A percentile compares a stretch with the other conserved stretches of the same genome.
These are phyloP conservation scores for Polyrhizophydium stewartii DNA, from an alignment of 371 early-diverging fungal species.

Conservation along the genomic window DNA sequence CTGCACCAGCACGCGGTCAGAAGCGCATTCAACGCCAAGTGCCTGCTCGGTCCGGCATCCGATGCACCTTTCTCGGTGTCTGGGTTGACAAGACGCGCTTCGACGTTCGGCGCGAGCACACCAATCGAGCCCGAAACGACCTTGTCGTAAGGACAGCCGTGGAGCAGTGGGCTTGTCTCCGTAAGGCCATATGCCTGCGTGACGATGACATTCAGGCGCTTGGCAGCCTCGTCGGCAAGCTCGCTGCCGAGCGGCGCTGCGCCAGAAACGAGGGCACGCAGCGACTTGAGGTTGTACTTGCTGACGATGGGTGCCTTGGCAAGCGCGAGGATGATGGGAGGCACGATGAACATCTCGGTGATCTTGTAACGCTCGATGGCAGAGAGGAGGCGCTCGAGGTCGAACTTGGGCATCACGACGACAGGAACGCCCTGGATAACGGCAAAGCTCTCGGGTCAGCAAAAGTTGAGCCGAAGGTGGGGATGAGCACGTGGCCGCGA, in stretches of 20 bases:
- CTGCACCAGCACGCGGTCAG: slow-evolving; percentile 6
- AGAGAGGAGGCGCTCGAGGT: slow-evolving; percentile 39
- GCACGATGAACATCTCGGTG: slow-evolving; percentile 67
- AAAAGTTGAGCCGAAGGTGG: too few relatives aligned
- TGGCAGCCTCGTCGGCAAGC: slow-evolving; percentile 45
- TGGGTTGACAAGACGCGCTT: slow-evolving; percentile 65
- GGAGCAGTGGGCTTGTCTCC: slow-evolving; percentile 22
- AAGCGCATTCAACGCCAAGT: too few relatives aligned
- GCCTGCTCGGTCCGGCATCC: too few relatives aligned
- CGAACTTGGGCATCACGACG: slow-evolving; percentile 61
- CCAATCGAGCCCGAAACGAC: slow-evolving; percentile 64
- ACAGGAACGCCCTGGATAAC: slow-evolving; percentile 33
- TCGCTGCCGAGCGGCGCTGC: slow-evolving; percentile 78
- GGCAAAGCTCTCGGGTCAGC: too few relatives aligned
- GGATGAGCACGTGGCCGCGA: too few relatives aligned
- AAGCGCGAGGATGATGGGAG: slow-evolving; percentile 66
- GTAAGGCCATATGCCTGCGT: slow-evolving; percentile 57
- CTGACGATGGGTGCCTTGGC: slow-evolving; percentile 46
- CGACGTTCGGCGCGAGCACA: slow-evolving; percentile 57
- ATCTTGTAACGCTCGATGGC: slow-evolving; percentile 64
- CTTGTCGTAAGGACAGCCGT: neutral
- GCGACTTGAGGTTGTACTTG: slow-evolving; percentile 60
- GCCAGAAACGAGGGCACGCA: slow-evolving; percentile 62
- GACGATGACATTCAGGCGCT: slow-evolving; percentile 50
- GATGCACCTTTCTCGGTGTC: slow-evolving; percentile 10